phyloP scores from a whole-genome alignment of 208 protist genomes.

The Crithidia expoeki region DNA sequence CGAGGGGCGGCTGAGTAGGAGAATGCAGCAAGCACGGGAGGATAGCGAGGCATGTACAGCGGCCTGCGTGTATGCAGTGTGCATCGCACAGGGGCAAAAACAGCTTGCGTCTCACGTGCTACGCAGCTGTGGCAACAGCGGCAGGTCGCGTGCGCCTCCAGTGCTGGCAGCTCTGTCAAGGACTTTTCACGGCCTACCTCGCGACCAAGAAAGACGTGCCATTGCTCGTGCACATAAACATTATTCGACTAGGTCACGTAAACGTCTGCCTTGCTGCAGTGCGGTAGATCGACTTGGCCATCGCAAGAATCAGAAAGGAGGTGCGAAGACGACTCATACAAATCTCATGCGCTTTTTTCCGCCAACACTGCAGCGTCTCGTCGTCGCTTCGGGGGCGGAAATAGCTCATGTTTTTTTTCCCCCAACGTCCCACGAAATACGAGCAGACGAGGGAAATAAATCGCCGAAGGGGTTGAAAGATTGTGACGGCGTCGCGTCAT shows the following conservation, averaged over 20 bases:
- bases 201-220: too few relatives aligned
- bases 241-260: too few relatives aligned
- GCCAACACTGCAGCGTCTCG: background rate
- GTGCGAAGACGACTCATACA: background rate
- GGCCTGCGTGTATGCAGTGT: slow-evolving; percentile 5
- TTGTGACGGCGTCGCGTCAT: too few relatives aligned
- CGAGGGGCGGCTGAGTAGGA: background rate
- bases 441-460: too few relatives aligned
- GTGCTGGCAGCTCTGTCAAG: background rate
- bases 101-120: background rate
- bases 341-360: background rate
- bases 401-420: background rate
- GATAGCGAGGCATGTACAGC: background rate
- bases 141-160: background rate
- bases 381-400: background rate
- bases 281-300: background rate
- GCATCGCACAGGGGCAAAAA: background rate
- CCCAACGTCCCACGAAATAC: too few relatives aligned
- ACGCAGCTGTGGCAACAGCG: background rate
- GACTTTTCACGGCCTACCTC: background rate
- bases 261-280: background rate
- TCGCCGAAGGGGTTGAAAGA: too few relatives aligned
- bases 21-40: background rate
- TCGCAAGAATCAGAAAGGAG: background rate
- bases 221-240: too few relatives aligned